Evolutionary conservation across 768 basidiomycete species (phyloP).

Genomic region (Boletales sp.): DNA sequence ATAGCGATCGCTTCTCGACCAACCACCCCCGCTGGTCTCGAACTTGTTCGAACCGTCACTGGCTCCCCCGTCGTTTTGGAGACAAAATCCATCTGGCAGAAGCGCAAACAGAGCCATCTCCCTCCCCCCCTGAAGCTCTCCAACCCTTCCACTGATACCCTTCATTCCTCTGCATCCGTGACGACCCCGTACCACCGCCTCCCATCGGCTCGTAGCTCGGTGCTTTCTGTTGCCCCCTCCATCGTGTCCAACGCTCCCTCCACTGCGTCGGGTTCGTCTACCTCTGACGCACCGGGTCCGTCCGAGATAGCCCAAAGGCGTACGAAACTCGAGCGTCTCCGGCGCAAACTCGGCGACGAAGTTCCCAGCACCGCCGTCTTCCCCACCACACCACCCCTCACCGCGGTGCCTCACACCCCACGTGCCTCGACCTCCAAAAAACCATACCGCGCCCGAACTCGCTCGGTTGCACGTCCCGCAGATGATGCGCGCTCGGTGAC

Average conservation of each 20-base stretch:
- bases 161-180: conserved; percentile 3
- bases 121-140: conserved; percentile 23
- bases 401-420: not conserved
- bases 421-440: not conserved
- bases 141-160: not conserved
- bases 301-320: conserved; percentile 40
- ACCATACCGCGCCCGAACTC: not conserved
- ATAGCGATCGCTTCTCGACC: not conserved
- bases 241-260: conserved; percentile 16
- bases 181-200: conserved; percentile 7
- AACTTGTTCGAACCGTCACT: conserved; percentile 1
- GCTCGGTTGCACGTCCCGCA: conserved; percentile 5
- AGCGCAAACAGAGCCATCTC: conserved; percentile 26
- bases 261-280: conserved; percentile 19
- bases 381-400: conserved; percentile 14
- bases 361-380: conserved; percentile 64
- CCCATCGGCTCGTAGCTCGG: conserved; percentile 15
- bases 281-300: conserved; percentile 9
- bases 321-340: conserved; percentile 61
- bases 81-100: conserved; percentile 19
- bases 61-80: not conserved
- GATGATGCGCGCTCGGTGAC: conserved; percentile 22
- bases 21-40: conserved; percentile 1
- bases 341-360: conserved; percentile 58
- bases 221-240: conserved; percentile 17